Evolutionary conservation across 441 rosid genomes (phyloP), one percentile per base, ranked within the genome.

Genomic region (Erodium texanum): DNA sequence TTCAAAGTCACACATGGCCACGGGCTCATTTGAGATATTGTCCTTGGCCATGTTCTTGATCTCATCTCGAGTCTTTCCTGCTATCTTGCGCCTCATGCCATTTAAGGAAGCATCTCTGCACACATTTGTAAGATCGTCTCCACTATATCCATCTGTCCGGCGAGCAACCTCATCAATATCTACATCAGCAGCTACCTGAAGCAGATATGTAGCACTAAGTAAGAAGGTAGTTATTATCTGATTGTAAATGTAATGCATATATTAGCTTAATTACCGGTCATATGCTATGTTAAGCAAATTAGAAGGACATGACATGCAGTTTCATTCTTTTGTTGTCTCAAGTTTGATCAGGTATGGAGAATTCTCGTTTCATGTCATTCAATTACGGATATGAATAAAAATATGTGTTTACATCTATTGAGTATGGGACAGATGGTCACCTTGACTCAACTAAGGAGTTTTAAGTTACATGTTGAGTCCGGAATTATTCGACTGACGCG

Each of bases 81-180:
- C 98, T 78, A 94, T 94, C 80, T 94, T 94, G 29, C 98, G 94
- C 80, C 99, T 90, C 98, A 94, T 94, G 45, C 99, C 98, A 65
- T 94, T 92, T 80, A 94, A 81, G 61, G 99, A 94, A 66, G 99
- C 99, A 71, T 94, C 99, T 10, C 98, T 85, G 68, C 99, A 94
- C 68, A 94, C 96, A 63, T 92, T 94, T 3, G 99, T 92, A 68
- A 94, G 94, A 84, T 94, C 99, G 50, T 94, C 98, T 75, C 99
- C 99, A 82, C 97, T 94, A 79, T 94, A 92, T 72, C 99, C 98
- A 0, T 92, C 95, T n/a, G 98, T 90, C 76, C 86, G 81, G 58
- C 87, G 82, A 69, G 99, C 96, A 75, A 92, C 99, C 27, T 88
- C 96, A 69, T 94, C 98, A 3, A 90, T 86, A 76, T 94, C 71